Percentiles rank a stretch among this genome's conserved stretches.
These are phyloP conservation scores for Saturnispora kantuleensis DNA, from an alignment of 805 yeast genomes.

Conservation along the genomic window DNA sequence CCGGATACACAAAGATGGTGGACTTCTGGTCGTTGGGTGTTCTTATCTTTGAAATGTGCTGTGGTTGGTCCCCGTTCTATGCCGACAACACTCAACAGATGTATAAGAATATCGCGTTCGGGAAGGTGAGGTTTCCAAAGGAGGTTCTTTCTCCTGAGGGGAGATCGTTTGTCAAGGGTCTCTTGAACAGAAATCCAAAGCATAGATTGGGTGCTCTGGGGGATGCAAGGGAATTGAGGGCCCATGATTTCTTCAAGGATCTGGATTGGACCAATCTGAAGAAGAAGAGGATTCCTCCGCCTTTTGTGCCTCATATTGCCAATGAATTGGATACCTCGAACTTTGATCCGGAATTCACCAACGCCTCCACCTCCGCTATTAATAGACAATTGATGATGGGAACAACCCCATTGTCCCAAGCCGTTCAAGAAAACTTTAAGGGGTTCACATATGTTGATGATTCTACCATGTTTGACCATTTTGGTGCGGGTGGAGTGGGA, in stretches of 20 bases:
- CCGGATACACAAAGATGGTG: slow-evolving; percentile 97
- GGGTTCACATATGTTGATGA: slow-evolving; percentile 97
- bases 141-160: slow-evolving; percentile 92
- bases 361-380: slow-evolving; percentile 76
- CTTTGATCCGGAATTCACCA: slow-evolving; percentile 96
- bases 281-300: slow-evolving; percentile 85
- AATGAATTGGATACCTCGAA: slow-evolving; percentile 93
- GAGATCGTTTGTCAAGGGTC: slow-evolving; percentile 88
- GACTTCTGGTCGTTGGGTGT: slow-evolving; percentile 99
- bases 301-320: slow-evolving; percentile 86
- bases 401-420: slow-evolving; percentile 83
- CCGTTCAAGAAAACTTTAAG: slow-evolving; percentile 90
- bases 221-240: slow-evolving; percentile 88
- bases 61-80: slow-evolving; percentile 99
- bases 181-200: slow-evolving; percentile 89
- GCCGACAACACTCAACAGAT: slow-evolving; percentile 97
- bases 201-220: slow-evolving; percentile 87
- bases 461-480: slow-evolving; percentile 82
- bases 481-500: slow-evolving; percentile 18
- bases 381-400: slow-evolving; percentile 56
- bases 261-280: slow-evolving; percentile 79
- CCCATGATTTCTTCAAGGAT: slow-evolving; percentile 86
- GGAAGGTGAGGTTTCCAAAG: slow-evolving; percentile 94
- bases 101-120: slow-evolving; percentile 98
- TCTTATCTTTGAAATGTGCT: slow-evolving; percentile 95